Conservation (phyloP, 2,329 filamentous ascomycete species). For the Lasiodiplodia theobromae region DNA sequence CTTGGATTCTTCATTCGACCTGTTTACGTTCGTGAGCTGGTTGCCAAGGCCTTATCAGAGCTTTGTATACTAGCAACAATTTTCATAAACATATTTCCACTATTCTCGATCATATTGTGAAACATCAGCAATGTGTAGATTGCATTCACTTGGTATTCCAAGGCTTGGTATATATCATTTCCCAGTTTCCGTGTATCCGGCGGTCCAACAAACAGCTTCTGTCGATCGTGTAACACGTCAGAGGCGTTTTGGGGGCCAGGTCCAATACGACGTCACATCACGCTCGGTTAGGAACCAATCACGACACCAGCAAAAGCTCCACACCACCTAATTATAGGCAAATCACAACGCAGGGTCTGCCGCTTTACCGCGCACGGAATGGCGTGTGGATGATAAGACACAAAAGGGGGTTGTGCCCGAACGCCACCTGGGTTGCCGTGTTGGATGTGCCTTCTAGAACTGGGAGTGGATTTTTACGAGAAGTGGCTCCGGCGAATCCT, state of each 20-base stretch:
- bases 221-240: background rate
- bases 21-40: no score
- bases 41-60: no score
- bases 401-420: background rate
- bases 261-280: background rate
- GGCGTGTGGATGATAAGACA: background rate
- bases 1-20: background rate
- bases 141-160: background rate
- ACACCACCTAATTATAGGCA: background rate
- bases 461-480: conserved; percentile 2
- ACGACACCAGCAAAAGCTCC: background rate
- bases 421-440: conserved; percentile 1
- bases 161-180: background rate
- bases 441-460: conserved; percentile 1
- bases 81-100: no score
- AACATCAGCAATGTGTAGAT: background rate
- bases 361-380: background rate
- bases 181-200: background rate
- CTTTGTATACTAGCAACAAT: no score
- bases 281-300: background rate
- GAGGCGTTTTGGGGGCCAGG: background rate
- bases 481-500: conserved; percentile 13
- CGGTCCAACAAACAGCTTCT: background rate
- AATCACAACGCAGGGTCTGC: background rate
- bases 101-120: no score